A percentile compares a stretch with the other conserved stretches of the same genome.
These are phyloP conservation scores for Heliamphora pulchella DNA, from an alignment of 179 eudicot genomes.

Conservation along the genomic window DNA sequence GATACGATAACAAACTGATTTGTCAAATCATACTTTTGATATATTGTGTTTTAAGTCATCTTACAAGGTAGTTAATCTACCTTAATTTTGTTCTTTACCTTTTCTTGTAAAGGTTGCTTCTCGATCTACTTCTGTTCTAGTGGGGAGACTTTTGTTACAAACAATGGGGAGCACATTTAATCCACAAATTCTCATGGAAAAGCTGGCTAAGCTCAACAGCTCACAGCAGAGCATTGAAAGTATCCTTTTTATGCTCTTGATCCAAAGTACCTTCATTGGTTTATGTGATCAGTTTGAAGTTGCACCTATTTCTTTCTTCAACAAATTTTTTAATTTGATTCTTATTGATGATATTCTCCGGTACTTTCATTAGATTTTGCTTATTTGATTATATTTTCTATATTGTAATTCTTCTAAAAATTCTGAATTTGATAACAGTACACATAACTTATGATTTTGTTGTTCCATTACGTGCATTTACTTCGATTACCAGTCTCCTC, in stretches of 20 bases:
- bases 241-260: slow-evolving; percentile 44
- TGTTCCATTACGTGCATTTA: neutral
- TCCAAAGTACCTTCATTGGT: too few species aligned
- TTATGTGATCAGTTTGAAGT: too few species aligned
- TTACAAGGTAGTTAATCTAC: neutral
- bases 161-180: slow-evolving; percentile 80
- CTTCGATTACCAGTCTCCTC: neutral
- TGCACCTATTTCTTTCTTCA: too few species aligned
- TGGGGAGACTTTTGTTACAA: slow-evolving; percentile 12
- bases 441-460: neutral
- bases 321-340: too few species aligned
- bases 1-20: neutral
- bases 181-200: slow-evolving; percentile 78
- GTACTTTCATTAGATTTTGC: neutral
- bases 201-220: slow-evolving; percentile 74
- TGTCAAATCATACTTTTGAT: neutral
- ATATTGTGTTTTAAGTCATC: neutral
- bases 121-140: slow-evolving; percentile 12
- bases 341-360: too few species aligned
- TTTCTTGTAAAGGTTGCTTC: slow-evolving; percentile 2
- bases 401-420: slow-evolving; percentile 4
- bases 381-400: neutral
- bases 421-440: neutral
- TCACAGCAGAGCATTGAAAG: slow-evolving; percentile 98
- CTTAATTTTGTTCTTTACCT: neutral